phyloP scores from a whole-genome alignment of 108 stramenopile genomes.

The Cylindrotheca closterium region DNA sequence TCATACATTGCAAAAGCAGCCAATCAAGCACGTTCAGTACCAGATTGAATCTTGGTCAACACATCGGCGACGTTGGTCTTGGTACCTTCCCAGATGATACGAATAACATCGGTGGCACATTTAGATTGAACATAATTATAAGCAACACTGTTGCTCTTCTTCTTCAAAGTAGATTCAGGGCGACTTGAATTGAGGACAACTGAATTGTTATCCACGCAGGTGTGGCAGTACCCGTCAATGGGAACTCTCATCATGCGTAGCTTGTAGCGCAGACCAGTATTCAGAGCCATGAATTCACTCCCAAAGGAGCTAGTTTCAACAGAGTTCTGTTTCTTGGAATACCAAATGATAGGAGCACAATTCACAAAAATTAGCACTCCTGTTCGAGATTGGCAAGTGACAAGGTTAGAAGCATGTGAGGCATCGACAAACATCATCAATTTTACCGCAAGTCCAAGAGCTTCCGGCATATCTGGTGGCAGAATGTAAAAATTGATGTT shows the following conservation, averaged over 20 bases:
- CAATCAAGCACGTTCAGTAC: too few species aligned
- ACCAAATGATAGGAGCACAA: too few species aligned
- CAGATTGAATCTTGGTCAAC: too few species aligned
- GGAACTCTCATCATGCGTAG: too few species aligned
- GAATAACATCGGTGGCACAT: constrained; percentile 4
- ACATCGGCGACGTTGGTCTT: constrained; percentile 11
- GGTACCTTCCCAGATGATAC: too few species aligned
- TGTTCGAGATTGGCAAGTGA: constrained; percentile 54
- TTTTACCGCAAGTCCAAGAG: constrained; percentile 19
- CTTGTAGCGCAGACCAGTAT: constrained; percentile 48
- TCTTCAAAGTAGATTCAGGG: constrained; percentile 39
- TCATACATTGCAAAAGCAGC: too few species aligned
- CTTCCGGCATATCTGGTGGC: constrained; percentile 30
- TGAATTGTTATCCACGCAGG: constrained; percentile 40
- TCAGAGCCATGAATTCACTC: constrained; percentile 48
- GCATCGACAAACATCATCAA: constrained; percentile 43
- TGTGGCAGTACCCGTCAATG: constrained; percentile 17
- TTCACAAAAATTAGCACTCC: constrained; percentile 59
- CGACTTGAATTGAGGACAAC: constrained; percentile 26
- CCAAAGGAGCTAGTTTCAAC: too few species aligned
- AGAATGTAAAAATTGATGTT: too few species aligned
- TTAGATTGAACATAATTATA: constrained; percentile 30
- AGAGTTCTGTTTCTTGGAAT: too few species aligned
- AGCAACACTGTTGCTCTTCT: constrained; percentile 30
- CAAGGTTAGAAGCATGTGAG: constrained; percentile 56